These are phyloP conservation scores for Stemphylium beticola DNA, from an alignment of 2,329 filamentous ascomycete genomes.

Conservation along the genomic window DNA sequence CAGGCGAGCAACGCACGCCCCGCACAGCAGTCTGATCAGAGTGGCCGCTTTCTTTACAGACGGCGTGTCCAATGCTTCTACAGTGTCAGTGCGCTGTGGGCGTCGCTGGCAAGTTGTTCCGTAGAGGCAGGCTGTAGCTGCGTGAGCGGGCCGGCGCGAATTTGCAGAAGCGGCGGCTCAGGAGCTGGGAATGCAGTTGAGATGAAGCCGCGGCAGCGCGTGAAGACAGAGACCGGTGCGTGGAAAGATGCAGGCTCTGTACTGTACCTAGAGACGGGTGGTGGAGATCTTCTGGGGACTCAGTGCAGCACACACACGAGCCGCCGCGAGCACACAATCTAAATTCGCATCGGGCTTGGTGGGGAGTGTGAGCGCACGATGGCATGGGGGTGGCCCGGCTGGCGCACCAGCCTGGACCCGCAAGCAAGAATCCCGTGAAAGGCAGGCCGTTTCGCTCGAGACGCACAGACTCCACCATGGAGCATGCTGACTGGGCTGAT, in stretches of 20 bases:
- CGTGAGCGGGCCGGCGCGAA: conserved; percentile 46
- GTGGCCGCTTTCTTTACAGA: conserved; percentile 30
- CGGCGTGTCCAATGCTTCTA: conserved; percentile 34
- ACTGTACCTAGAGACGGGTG: conserved; percentile 40
- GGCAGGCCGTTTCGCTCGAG: conserved; percentile 32
- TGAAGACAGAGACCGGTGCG: conserved; percentile 24
- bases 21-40: conserved; percentile 38
- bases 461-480: conserved; percentile 35
- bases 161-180: conserved; percentile 38
- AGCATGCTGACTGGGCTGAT: conserved; percentile 46
- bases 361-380: conserved; percentile 33
- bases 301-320: conserved; percentile 34
- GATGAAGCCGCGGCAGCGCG: conserved; percentile 24
- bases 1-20: conserved; percentile 47
- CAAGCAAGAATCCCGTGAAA: conserved; percentile 27
- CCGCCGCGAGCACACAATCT: conserved; percentile 47
- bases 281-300: conserved; percentile 46
- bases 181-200: conserved; percentile 22
- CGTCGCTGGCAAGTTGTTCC: conserved; percentile 31
- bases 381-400: conserved; percentile 37
- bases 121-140: conserved; percentile 30
- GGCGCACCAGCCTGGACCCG: conserved; percentile 37
- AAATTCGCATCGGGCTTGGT: conserved; percentile 45
- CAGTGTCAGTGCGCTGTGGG: conserved; percentile 35
- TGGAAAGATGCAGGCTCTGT: conserved; percentile 25